Conservation (phyloP, 73 alveolate genomes). For the Symbiodinium pilosum region DNA sequence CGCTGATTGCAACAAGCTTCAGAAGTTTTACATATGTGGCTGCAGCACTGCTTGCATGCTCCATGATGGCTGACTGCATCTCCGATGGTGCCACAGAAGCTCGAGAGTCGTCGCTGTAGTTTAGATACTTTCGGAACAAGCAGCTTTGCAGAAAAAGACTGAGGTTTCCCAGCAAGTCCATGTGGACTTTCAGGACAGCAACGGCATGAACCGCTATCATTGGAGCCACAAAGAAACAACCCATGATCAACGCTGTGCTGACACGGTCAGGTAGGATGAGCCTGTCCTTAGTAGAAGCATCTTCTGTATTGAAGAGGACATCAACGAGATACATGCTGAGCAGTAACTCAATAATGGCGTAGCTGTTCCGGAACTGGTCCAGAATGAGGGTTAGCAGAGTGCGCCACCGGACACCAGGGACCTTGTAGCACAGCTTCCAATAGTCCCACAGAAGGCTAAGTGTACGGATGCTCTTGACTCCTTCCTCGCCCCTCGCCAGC, state of each 20-base stretch:
- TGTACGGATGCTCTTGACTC: slow-evolving; percentile 11
- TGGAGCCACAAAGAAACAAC: neutral
- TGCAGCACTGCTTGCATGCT: slow-evolving; percentile 40
- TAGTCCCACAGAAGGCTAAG: slow-evolving; percentile 49
- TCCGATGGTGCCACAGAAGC: slow-evolving; percentile 33
- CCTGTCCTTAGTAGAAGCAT: slow-evolving; percentile 15
- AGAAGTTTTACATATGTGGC: slow-evolving; percentile 25
- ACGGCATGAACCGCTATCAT: slow-evolving; percentile 36
- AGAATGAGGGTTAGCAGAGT: neutral
- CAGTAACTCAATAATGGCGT: neutral
- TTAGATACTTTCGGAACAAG: slow-evolving; percentile 40
- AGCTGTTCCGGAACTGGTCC: slow-evolving; percentile 33
- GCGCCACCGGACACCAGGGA: slow-evolving; percentile 44
- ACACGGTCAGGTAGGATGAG: neutral
- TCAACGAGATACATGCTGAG: slow-evolving; percentile 45
- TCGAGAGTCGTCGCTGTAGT: slow-evolving; percentile 63
- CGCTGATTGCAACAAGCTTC: slow-evolving; percentile 17
- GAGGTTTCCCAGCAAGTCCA: neutral
- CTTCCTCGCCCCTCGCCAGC: neutral
- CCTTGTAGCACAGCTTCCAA: slow-evolving; percentile 24
- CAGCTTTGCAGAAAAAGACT: slow-evolving; percentile 4
- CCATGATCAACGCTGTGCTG: slow-evolving; percentile 15
- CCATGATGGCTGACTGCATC: slow-evolving; percentile 37
- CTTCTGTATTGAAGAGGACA: slow-evolving; percentile 25
- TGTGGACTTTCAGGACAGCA: neutral